Percentiles rank a stretch among this genome's conserved stretches.
phyloP scores from a whole-genome alignment of 1,284 basidiomycete species.

The Irpex sp. region DNA sequence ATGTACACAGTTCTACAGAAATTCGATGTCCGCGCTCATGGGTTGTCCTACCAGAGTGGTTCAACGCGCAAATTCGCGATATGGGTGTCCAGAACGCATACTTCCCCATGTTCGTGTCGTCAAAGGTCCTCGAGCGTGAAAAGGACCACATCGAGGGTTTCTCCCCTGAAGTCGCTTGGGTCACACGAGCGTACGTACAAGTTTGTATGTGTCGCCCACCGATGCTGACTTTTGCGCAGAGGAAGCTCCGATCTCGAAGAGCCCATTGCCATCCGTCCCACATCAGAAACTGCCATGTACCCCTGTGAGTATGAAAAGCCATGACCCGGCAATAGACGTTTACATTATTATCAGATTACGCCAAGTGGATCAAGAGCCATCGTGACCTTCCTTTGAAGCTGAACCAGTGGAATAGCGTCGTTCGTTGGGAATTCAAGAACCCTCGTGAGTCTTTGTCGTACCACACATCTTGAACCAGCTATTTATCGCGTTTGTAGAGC shows the following conservation, averaged over 20 bases:
- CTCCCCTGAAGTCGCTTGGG: slow-evolving; percentile 99
- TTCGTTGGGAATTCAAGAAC: slow-evolving; percentile 99
- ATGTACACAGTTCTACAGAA: slow-evolving; percentile 14
- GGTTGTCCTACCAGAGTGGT: slow-evolving; percentile 65
- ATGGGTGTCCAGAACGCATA: slow-evolving; percentile 97
- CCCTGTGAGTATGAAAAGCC: slow-evolving; percentile 59
- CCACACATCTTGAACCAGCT: not conserved
- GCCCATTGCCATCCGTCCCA: slow-evolving; percentile 96
- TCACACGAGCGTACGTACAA: slow-evolving; percentile 85
- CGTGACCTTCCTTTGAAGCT: slow-evolving; percentile 96
- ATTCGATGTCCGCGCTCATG: not conserved
- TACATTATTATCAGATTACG: slow-evolving; percentile 56
- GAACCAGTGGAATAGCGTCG: slow-evolving; percentile 99
- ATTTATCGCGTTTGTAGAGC: slow-evolving; percentile 48
- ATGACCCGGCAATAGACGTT: not conserved
- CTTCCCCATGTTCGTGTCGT: slow-evolving; percentile 98
- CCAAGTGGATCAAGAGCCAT: slow-evolving; percentile 98
- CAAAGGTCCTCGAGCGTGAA: slow-evolving; percentile 91
- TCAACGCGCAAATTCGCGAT: slow-evolving; percentile 89
- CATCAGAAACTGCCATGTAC: slow-evolving; percentile 98
- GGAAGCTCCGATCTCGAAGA: slow-evolving; percentile 94
- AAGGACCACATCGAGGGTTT: slow-evolving; percentile 99
- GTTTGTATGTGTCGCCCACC: not conserved
- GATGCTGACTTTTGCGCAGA: slow-evolving; percentile 35
- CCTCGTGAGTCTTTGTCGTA: slow-evolving; percentile 55